Evolutionary conservation across 257 asterid species (phyloP), one percentile per base, ranked within the genome.

Genomic region (Solanum sparsipilum): DNA sequence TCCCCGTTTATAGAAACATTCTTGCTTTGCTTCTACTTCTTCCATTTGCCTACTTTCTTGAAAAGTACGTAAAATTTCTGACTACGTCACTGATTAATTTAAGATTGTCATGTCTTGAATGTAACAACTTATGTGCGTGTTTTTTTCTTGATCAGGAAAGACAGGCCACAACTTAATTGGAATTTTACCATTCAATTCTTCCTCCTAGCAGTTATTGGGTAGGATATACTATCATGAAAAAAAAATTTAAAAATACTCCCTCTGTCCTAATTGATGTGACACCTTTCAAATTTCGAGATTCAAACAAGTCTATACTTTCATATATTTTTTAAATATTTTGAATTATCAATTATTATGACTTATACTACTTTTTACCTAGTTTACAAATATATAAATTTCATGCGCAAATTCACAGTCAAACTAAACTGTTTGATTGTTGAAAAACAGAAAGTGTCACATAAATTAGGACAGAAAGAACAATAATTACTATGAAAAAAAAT

Each of bases 41-140:
- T 88, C 99, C 99, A 83, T 96, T 98, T 56, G 99, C 99, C 89
- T 98, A 96, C 68, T 98, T 98, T 85, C 98, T 98, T 10, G 99
- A 98, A 86, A 98, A 95, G 99, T 97, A 92, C 6, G 91, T 31
- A 65, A 67, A 18, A 65, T 41, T 86, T 76, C 12, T 39, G 29
- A 83, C 32, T 84, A 0, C 9, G 6, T 5, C 68, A 29, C 32
- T 48, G 16, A 41, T 15, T 27, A 15, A 6, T 6, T 36, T 52
- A 6, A 52, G 1, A 76, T 6, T 15, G 9, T 44, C 84, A 13
- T 3, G 60, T 1, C 35, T 12, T 41, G 36, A 39, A 31, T 6
- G 21, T 23, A 21, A 32, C 2, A 15, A 34, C 20, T 23, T 16
- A 7, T 29, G 8, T 20, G 68, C 46, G 44, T 39, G 13, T 87